Evolutionary conservation across 768 basidiomycete genomes (phyloP).

Genomic region (Boletus vinaceobasis): DNA sequence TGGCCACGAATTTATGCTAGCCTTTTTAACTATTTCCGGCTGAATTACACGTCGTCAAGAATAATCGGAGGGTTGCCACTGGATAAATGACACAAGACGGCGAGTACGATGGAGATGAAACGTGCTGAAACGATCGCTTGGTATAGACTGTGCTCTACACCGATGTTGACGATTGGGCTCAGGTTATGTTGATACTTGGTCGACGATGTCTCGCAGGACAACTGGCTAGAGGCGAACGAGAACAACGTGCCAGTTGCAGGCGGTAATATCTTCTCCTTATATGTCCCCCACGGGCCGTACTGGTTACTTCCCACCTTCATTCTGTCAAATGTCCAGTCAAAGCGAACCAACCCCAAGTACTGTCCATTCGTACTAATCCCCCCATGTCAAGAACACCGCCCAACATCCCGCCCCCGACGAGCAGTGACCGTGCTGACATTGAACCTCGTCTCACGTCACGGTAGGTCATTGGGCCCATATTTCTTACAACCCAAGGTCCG

Average conservation of each 20-base stretch:
- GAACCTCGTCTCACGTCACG: not conserved
- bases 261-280: not conserved
- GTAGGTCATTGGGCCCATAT: too few relatives aligned
- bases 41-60: slow-evolving; percentile 4
- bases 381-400: not conserved
- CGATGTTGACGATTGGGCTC: not conserved
- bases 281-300: not conserved
- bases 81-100: not conserved
- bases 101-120: not conserved
- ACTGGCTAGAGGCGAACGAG: not conserved
- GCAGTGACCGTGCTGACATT: not conserved
- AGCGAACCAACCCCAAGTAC: not conserved
- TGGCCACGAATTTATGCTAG: slow-evolving; percentile 13
- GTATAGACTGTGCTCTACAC: not conserved
- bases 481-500: slow-evolving; percentile 4
- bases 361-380: too few relatives aligned
- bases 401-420: not conserved
- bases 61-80: slow-evolving; percentile 4
- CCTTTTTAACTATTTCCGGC: slow-evolving; percentile 8
- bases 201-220: not conserved
- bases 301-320: not conserved
- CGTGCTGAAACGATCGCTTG: not conserved
- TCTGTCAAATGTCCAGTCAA: not conserved
- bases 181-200: not conserved
- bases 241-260: not conserved